These are phyloP conservation scores for Alnus rubra DNA, from an alignment of 306 rosid genomes.

Conservation along the genomic window DNA sequence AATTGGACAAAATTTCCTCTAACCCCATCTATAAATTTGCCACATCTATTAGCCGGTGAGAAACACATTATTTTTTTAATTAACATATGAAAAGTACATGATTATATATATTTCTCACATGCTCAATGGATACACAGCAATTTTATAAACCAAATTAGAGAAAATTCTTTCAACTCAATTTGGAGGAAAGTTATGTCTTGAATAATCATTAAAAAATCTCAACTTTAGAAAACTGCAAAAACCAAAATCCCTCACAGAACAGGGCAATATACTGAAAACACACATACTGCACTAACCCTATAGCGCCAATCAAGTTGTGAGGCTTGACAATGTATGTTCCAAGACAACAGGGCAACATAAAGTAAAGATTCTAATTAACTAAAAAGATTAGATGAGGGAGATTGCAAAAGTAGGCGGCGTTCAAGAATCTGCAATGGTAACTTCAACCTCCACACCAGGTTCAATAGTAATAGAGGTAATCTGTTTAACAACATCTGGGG, in stretches of 20 bases:
- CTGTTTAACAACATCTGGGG: constrained; percentile 93
- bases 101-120: too few relatives aligned
- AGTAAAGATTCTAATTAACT: constrained; percentile 13
- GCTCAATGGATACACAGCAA: too few relatives aligned
- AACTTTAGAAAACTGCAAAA: neutral
- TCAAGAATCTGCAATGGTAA: constrained; percentile 81
- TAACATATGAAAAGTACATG: too few relatives aligned
- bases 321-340: neutral
- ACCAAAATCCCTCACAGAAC: constrained; percentile 1
- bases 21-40: too few relatives aligned
- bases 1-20: too few relatives aligned
- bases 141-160: too few relatives aligned
- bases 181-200: too few relatives aligned
- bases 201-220: constrained; percentile 11
- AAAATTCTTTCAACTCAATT: too few relatives aligned
- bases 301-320: neutral
- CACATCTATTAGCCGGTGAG: too few relatives aligned
- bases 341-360: neutral
- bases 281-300: neutral
- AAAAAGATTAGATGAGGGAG: neutral
- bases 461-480: constrained; percentile 91
- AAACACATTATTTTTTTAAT: too few relatives aligned
- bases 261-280: neutral
- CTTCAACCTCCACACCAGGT: constrained; percentile 96
- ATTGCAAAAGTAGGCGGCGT: neutral